phyloP scores from a whole-genome alignment of 164 flowering plant genomes.

The Kingdonia uniflora region DNA sequence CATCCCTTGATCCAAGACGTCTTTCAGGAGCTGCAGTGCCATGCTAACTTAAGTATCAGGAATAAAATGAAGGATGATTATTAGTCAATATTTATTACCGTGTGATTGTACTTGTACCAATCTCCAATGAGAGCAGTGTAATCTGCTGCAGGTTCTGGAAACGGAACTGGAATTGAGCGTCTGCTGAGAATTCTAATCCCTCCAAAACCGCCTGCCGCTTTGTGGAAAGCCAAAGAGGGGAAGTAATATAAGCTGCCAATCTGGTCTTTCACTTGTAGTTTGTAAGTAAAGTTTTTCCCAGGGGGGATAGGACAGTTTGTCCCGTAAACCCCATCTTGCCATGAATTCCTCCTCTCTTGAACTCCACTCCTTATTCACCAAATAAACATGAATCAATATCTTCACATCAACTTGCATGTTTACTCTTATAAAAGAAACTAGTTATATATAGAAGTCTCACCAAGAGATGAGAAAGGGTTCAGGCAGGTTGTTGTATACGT shows the following conservation, averaged over 20 bases:
- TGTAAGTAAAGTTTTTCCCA: slow-evolving; percentile 72
- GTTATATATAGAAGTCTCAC: slow-evolving; percentile 20
- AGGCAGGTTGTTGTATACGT: slow-evolving; percentile 49
- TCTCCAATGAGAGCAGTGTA: slow-evolving; percentile 73
- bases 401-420: not conserved
- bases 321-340: slow-evolving; percentile 71
- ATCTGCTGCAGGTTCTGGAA: slow-evolving; percentile 57
- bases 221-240: slow-evolving; percentile 73
- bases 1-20: slow-evolving; percentile 41
- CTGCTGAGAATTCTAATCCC: slow-evolving; percentile 59
- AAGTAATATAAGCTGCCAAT: slow-evolving; percentile 80
- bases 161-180: slow-evolving; percentile 49
- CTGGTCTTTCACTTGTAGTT: slow-evolving; percentile 73
- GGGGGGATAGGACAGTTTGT: slow-evolving; percentile 90
- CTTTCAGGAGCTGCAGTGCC: slow-evolving; percentile 34
- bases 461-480: slow-evolving; percentile 87
- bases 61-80: not conserved
- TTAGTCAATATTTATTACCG: slow-evolving; percentile 18
- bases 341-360: slow-evolving; percentile 75
- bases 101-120: slow-evolving; percentile 53
- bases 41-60: not conserved
- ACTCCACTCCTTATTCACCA: slow-evolving; percentile 54
- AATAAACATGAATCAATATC: not conserved
- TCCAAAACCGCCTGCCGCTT: slow-evolving; percentile 83
- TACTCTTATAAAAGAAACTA: not conserved